Conservation (phyloP, 257 asterid species). For the Penstemon newberryi region DNA sequence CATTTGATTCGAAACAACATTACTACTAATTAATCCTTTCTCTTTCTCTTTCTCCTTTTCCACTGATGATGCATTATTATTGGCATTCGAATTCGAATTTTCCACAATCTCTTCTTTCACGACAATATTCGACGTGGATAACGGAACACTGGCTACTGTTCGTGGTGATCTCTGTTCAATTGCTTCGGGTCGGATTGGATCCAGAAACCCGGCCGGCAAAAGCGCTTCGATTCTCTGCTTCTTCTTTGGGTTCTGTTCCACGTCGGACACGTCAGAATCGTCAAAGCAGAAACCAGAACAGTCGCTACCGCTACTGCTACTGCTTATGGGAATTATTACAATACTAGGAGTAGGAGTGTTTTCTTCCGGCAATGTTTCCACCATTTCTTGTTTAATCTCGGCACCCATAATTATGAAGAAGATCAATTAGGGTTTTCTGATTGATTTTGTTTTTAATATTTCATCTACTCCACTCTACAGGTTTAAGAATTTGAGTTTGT, state of each 20-base stretch:
- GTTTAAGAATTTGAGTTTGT: no score
- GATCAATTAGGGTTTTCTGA: slow-evolving; percentile 12
- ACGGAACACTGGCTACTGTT: slow-evolving; percentile 16
- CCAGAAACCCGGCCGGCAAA: slow-evolving; percentile 70
- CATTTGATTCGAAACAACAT: not conserved
- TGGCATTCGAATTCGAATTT: not conserved
- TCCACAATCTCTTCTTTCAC: slow-evolving; percentile 23
- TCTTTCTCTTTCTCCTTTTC: not conserved
- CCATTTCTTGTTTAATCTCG: slow-evolving; percentile 23
- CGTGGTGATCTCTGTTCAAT: no score
- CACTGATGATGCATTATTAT: not conserved
- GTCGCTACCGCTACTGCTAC: slow-evolving; percentile 18
- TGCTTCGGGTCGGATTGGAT: slow-evolving; percentile 42
- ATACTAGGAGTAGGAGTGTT: not conserved
- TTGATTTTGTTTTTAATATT: no score
- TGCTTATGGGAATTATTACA: slow-evolving; percentile 17
- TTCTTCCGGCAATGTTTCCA: not conserved
- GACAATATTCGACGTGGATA: not conserved
- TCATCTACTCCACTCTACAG: no score
- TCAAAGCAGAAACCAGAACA: not conserved
- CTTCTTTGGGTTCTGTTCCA: slow-evolving; percentile 27
- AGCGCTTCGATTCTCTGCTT: slow-evolving; percentile 36
- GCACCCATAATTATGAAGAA: slow-evolving; percentile 20
- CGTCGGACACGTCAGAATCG: slow-evolving; percentile 19
- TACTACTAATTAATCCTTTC: slow-evolving; percentile 8